Percentiles rank a stretch among this genome's conserved stretches.
phyloP scores from a whole-genome alignment of 768 basidiomycete genomes.

The Lentinula sp. region DNA sequence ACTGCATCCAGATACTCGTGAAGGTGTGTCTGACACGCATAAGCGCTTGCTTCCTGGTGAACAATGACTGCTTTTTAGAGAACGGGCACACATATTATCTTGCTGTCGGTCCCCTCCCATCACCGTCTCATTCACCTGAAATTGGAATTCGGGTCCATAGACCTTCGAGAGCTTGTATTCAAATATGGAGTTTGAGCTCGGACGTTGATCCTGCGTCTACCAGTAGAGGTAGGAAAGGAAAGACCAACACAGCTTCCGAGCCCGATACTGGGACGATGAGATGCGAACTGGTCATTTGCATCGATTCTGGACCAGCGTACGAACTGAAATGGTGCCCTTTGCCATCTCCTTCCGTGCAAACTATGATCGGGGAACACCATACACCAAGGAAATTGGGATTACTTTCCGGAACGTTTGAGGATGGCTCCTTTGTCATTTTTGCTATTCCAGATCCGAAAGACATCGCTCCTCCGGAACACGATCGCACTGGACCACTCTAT shows the following conservation, averaged over 20 bases:
- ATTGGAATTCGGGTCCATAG: constrained; percentile 55
- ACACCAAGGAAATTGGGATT: constrained; percentile 66
- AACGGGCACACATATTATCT: constrained; percentile 68
- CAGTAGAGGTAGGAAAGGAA: background rate
- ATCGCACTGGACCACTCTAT: constrained; percentile 34
- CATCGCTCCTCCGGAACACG: constrained; percentile 22
- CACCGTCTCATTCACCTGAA: constrained; percentile 53
- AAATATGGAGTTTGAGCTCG: constrained; percentile 70
- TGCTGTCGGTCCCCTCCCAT: constrained; percentile 73
- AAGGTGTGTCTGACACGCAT: constrained; percentile 31
- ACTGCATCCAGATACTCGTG: constrained; percentile 50
- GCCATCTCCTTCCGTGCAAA: constrained; percentile 46
- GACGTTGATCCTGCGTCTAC: background rate
- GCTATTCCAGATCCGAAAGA: constrained; percentile 74
- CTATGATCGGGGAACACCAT: constrained; percentile 14
- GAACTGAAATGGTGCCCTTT: constrained; percentile 92
- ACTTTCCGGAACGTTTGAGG: constrained; percentile 79
- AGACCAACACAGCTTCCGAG: constrained; percentile 20
- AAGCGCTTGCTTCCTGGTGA: background rate
- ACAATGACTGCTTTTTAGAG: constrained; percentile 25
- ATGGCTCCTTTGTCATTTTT: constrained; percentile 78
- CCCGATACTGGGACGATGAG: constrained; percentile 42
- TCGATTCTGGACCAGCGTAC: constrained; percentile 74
- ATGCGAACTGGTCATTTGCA: constrained; percentile 83
- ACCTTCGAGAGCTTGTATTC: constrained; percentile 64